phyloP scores from a whole-genome alignment of 2,329 filamentous ascomycete genomes.

The Orbilia brochopaga region DNA sequence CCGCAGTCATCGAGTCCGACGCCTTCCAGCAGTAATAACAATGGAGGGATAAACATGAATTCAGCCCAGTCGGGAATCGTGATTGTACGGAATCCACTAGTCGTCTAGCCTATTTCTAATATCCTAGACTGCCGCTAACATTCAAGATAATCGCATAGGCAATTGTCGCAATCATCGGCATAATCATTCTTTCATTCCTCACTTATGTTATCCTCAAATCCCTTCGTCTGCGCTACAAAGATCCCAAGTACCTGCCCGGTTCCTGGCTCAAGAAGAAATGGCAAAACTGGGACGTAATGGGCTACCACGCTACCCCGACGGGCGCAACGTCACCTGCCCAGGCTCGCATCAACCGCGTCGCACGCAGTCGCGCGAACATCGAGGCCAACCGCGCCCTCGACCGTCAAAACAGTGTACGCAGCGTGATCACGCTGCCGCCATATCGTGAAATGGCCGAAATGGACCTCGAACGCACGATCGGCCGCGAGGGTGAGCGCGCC shows the following conservation, averaged over 20 bases:
- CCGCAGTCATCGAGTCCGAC: constrained; percentile 4
- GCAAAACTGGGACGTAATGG: constrained; percentile 45
- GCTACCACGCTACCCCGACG: constrained; percentile 28
- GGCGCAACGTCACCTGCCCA: constrained; percentile 16
- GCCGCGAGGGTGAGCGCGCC: constrained; percentile 84
- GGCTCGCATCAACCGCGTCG: constrained; percentile 45
- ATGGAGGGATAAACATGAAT: constrained; percentile 32
- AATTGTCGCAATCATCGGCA: constrained; percentile 39
- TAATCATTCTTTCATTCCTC: constrained; percentile 38
- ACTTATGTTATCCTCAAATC: constrained; percentile 43
- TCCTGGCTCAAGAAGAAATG: constrained; percentile 50
- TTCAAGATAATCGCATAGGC: constrained; percentile 11
- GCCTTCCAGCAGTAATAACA: neutral
- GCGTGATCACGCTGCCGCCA: constrained; percentile 89
- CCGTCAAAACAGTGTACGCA: constrained; percentile 83
- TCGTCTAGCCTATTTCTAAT: neutral
- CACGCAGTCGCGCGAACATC: constrained; percentile 42
- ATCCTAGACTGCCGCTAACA: neutral
- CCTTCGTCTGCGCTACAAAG: constrained; percentile 45
- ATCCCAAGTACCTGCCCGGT: constrained; percentile 48
- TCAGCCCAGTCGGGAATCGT: constrained; percentile 35
- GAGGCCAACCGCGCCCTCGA: constrained; percentile 62
- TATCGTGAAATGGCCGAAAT: constrained; percentile 72
- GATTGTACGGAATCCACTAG: constrained; percentile 25
- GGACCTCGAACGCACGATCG: constrained; percentile 80